Evolutionary conservation across 2,329 filamentous ascomycete genomes (phyloP).

Genomic region (Aspergillus neoniger): DNA sequence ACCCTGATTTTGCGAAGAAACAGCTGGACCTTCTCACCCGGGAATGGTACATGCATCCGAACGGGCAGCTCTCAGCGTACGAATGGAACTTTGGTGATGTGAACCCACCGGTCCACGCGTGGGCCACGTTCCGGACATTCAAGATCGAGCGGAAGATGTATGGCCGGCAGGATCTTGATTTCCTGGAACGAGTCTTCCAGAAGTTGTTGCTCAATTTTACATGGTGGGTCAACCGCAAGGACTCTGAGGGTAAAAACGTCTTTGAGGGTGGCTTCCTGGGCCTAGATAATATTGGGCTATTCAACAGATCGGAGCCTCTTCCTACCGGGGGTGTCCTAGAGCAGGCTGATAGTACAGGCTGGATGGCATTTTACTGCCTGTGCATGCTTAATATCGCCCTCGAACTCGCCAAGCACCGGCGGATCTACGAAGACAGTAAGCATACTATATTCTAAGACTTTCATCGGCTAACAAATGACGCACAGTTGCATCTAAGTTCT

Average conservation of each 20-base stretch:
- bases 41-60: slow-evolving; percentile 99
- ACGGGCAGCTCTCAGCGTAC: slow-evolving; percentile 88
- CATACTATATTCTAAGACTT: background rate
- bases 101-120: slow-evolving; percentile 94
- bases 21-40: slow-evolving; percentile 93
- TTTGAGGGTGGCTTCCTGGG: slow-evolving; percentile 96
- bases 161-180: slow-evolving; percentile 89
- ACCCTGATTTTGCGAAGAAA: slow-evolving; percentile 97
- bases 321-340: slow-evolving; percentile 92
- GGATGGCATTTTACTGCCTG: slow-evolving; percentile 98
- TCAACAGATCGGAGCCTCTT: slow-evolving; percentile 93
- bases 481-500: slow-evolving; percentile 89
- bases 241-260: slow-evolving; percentile 90
- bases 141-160: slow-evolving; percentile 99
- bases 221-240: slow-evolving; percentile 99
- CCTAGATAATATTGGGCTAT: slow-evolving; percentile 94
- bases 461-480: slow-evolving; percentile 8
- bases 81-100: slow-evolving; percentile 99
- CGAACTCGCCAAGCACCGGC: slow-evolving; percentile 90
- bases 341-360: slow-evolving; percentile 95
- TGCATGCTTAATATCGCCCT: slow-evolving; percentile 97
- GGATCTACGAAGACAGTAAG: slow-evolving; percentile 82
- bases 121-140: slow-evolving; percentile 93
- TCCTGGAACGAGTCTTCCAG: slow-evolving; percentile 93
- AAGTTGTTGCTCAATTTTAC: slow-evolving; percentile 96